Evolutionary conservation across 2,329 filamentous ascomycete species (phyloP).

Genomic region (Trichoderma gracile): DNA sequence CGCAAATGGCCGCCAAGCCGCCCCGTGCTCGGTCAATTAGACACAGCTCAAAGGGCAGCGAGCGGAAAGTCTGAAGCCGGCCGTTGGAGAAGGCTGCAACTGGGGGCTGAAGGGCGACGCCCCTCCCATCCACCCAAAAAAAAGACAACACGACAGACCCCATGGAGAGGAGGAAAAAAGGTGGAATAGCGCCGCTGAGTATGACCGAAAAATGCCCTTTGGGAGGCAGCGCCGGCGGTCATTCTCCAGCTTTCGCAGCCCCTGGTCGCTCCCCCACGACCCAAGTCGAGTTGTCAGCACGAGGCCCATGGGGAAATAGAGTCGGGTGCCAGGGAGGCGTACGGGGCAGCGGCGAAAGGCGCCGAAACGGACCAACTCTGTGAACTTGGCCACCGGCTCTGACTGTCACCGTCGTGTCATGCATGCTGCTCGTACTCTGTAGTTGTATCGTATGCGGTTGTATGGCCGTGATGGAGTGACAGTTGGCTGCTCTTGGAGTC

Average conservation of each 20-base stretch:
- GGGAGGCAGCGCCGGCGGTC: slow-evolving; percentile 27
- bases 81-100: not conserved
- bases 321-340: slow-evolving; percentile 11
- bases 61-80: not conserved
- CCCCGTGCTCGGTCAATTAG: slow-evolving; percentile 31
- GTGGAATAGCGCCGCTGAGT: slow-evolving; percentile 36
- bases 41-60: not conserved
- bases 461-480: no score
- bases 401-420: not conserved
- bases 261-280: slow-evolving; percentile 20
- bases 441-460: no score
- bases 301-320: slow-evolving; percentile 24
- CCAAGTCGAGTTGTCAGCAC: slow-evolving; percentile 2
- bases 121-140: slow-evolving; percentile 3
- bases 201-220: slow-evolving; percentile 41
- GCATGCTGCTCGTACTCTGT: no score
- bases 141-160: not conserved
- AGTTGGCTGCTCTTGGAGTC: no score
- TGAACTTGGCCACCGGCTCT: no score
- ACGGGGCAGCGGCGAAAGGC: not conserved
- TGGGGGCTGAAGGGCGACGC: not conserved
- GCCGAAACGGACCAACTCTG: no score
- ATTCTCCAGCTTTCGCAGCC: slow-evolving; percentile 19
- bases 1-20: slow-evolving; percentile 25
- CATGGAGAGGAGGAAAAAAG: slow-evolving; percentile 4